These are phyloP conservation scores for Aspergillus phoenicis DNA, from an alignment of 2,329 filamentous ascomycete species.

Conservation along the genomic window DNA sequence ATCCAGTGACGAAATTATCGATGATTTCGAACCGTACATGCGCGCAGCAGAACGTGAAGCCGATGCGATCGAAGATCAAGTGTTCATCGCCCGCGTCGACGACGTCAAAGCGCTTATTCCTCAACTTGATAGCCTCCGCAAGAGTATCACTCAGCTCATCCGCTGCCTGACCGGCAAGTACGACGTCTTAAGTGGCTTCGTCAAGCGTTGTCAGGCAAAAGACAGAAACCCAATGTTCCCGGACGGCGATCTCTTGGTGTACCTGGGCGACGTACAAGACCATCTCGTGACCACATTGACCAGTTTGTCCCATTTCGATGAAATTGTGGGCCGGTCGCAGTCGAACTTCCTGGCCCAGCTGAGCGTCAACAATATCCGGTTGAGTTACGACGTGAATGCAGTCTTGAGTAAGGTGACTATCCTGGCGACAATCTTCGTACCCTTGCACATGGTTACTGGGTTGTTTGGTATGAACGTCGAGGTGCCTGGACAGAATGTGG, in stretches of 20 bases:
- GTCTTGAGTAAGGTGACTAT: conserved; percentile 93
- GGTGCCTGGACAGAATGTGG: conserved; percentile 44
- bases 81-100: conserved; percentile 86
- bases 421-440: conserved; percentile 87
- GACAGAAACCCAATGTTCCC: conserved; percentile 92
- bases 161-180: conserved; percentile 90
- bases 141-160: conserved; percentile 88
- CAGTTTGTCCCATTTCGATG: conserved; percentile 90
- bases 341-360: conserved; percentile 94
- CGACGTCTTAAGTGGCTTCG: conserved; percentile 93
- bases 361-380: conserved; percentile 82
- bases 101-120: conserved; percentile 84
- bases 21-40: conserved; percentile 87
- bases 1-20: conserved; percentile 85
- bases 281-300: conserved; percentile 98
- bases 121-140: conserved; percentile 82
- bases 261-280: conserved; percentile 95
- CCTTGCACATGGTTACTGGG: conserved; percentile 81
- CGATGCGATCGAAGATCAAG: conserved; percentile 90
- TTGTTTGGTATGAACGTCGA: conserved; percentile 55
- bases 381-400: conserved; percentile 82
- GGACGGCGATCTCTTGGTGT: conserved; percentile 90
- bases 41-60: conserved; percentile 80
- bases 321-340: conserved; percentile 89
- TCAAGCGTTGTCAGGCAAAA: conserved; percentile 81